Evolutionary conservation across 257 asterid genomes (phyloP).

Genomic region (Rubia yunnanensis): DNA sequence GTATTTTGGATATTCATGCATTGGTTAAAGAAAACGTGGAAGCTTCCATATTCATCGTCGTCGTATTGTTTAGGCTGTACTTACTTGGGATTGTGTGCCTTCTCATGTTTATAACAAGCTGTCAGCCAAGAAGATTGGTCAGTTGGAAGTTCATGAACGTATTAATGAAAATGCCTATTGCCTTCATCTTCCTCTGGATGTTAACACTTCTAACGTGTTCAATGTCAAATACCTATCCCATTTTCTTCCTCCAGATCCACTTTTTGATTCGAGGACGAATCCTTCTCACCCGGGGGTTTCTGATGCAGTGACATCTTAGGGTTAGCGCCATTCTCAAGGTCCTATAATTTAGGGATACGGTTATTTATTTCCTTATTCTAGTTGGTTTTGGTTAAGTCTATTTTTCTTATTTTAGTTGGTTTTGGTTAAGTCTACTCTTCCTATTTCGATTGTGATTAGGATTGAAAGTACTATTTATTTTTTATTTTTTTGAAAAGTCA

Average conservation of each 20-base stretch:
- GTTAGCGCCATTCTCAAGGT: too few species aligned
- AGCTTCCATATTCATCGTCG: too few species aligned
- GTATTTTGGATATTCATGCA: too few species aligned
- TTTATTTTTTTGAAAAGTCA: too few species aligned
- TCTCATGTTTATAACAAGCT: not conserved
- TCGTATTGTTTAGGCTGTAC: conserved; percentile 5
- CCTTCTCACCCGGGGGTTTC: not conserved
- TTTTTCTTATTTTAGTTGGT: too few species aligned
- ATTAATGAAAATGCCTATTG: conserved; percentile 4
- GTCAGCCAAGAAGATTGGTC: not conserved
- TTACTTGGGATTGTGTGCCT: not conserved
- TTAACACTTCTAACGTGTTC: not conserved
- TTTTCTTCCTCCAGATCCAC: not conserved
- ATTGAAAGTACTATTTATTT: too few species aligned
- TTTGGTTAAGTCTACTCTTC: too few species aligned
- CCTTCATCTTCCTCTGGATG: not conserved
- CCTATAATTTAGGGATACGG: too few species aligned
- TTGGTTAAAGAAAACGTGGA: not conserved
- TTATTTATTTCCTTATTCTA: too few species aligned
- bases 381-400: too few species aligned
- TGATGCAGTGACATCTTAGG: not conserved
- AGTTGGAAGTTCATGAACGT: not conserved
- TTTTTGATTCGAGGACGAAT: not conserved
- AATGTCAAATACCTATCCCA: not conserved
- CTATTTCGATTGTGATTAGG: too few species aligned